Evolutionary conservation across 352 stramenopile genomes (phyloP).

Genomic region (Phytophthora capsici): DNA sequence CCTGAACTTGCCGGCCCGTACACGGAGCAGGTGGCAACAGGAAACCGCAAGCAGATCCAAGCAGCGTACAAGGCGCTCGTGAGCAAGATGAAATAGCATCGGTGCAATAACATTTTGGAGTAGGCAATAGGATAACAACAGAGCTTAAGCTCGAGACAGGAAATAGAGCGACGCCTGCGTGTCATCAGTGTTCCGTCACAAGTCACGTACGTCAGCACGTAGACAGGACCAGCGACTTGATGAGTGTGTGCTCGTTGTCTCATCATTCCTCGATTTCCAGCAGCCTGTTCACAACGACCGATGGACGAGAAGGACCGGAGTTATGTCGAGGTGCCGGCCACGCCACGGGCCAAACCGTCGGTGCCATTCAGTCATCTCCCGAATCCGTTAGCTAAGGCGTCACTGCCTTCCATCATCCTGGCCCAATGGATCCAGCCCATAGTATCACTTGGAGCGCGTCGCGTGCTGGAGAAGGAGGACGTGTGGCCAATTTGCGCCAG

Average conservation of each 20-base stretch:
- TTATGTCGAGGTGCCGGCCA: slow-evolving; percentile 23
- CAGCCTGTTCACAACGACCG: background rate
- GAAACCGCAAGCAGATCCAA: slow-evolving; percentile 70
- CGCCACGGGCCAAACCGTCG: slow-evolving; percentile 1
- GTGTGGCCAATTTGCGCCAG: slow-evolving; percentile 34
- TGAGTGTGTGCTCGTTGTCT: slow-evolving; percentile 1
- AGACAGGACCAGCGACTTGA: slow-evolving; percentile 9
- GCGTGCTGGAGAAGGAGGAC: slow-evolving; percentile 36
- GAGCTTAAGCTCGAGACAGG: slow-evolving; percentile 8
- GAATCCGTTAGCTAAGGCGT: slow-evolving; percentile 49
- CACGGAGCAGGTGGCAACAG: slow-evolving; percentile 60
- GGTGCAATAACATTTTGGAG: slow-evolving; percentile 25
- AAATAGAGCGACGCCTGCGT: slow-evolving; percentile 25
- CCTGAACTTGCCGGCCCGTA: slow-evolving; percentile 65
- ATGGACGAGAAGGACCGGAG: slow-evolving; percentile 11
- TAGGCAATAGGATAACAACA: slow-evolving; percentile 25
- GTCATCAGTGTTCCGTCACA: slow-evolving; percentile 7
- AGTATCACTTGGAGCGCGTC: slow-evolving; percentile 33
- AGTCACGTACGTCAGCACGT: slow-evolving; percentile 11
- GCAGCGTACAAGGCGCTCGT: slow-evolving; percentile 74
- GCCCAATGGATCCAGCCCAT: slow-evolving; percentile 42
- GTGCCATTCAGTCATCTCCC: slow-evolving; percentile 16
- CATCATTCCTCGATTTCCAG: slow-evolving; percentile 17
- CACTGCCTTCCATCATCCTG: slow-evolving; percentile 27
- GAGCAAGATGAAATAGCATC: slow-evolving; percentile 45